Evolutionary conservation across 2,329 filamentous ascomycete species (phyloP).

Genomic region (Colletotrichum truncatum): DNA sequence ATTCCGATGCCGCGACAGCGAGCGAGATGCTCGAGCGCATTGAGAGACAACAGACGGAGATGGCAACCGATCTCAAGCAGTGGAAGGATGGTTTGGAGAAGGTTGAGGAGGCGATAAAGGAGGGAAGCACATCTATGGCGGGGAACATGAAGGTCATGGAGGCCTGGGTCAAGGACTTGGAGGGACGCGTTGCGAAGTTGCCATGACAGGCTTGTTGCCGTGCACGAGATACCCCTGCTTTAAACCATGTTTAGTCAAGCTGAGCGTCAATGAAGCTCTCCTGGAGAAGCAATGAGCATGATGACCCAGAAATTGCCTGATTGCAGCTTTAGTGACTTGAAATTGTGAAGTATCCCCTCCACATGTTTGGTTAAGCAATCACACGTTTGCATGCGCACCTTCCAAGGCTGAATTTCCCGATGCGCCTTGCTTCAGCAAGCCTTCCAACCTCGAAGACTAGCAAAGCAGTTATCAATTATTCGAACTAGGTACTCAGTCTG

Average conservation of each 20-base stretch:
- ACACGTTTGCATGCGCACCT: not conserved
- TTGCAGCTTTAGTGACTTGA: not conserved
- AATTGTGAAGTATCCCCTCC: too few relatives aligned
- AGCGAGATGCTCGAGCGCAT: slow-evolving; percentile 80
- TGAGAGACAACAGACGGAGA: slow-evolving; percentile 82
- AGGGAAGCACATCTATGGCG: slow-evolving; percentile 75
- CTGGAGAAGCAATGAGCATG: not conserved
- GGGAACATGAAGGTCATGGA: slow-evolving; percentile 87
- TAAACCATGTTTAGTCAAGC: not conserved
- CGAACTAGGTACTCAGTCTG: too few relatives aligned
- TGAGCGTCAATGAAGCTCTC: not conserved
- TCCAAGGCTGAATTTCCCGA: not conserved
- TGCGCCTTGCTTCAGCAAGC: too few relatives aligned
- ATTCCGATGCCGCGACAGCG: slow-evolving; percentile 86
- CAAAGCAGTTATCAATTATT: too few relatives aligned
- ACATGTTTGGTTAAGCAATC: too few relatives aligned
- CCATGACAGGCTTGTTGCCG: slow-evolving; percentile 42
- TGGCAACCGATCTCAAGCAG: slow-evolving; percentile 83
- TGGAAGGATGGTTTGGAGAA: slow-evolving; percentile 86
- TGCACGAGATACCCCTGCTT: slow-evolving; percentile 46
- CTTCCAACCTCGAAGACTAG: too few relatives aligned
- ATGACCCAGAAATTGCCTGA: not conserved
- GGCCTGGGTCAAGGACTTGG: slow-evolving; percentile 87
- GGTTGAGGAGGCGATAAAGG: slow-evolving; percentile 78
- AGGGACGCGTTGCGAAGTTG: slow-evolving; percentile 75